phyloP scores from a whole-genome alignment of 345 rosid species.

The Linum tenue region DNA sequence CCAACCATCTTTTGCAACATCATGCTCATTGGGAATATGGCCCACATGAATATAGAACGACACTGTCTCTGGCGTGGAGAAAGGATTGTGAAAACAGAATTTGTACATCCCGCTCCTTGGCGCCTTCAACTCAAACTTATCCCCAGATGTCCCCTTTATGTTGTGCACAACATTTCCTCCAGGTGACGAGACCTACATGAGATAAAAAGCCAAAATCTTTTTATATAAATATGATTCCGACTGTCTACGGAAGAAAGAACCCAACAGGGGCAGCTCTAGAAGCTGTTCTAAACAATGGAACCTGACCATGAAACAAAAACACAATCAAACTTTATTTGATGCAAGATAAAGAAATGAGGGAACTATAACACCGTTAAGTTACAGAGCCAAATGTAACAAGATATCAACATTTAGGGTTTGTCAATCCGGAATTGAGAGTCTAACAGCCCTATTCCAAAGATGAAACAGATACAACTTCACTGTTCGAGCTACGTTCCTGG shows the following conservation, averaged over 20 bases:
- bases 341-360: background rate
- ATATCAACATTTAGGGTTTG: background rate
- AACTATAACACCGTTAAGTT: background rate
- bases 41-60: slow-evolving; percentile 92
- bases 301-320: background rate
- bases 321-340: background rate
- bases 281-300: background rate
- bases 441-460: background rate
- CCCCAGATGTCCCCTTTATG: slow-evolving; percentile 84
- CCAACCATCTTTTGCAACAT: slow-evolving; percentile 91
- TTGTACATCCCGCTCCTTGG: slow-evolving; percentile 95
- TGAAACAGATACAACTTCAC: background rate
- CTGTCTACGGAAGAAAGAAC: background rate
- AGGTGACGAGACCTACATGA: slow-evolving; percentile 71
- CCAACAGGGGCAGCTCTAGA: background rate
- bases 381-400: background rate
- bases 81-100: slow-evolving; percentile 89
- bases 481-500: background rate
- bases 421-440: background rate
- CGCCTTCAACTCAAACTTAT: slow-evolving; percentile 84
- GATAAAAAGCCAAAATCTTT: background rate
- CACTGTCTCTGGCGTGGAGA: slow-evolving; percentile 84
- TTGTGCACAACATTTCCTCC: slow-evolving; percentile 56
- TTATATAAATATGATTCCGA: background rate
- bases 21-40: slow-evolving; percentile 88